A percentile compares a stretch with the other conserved stretches of the same genome.
Evolutionary conservation across 2,329 filamentous ascomycete genomes (phyloP).

Genomic region (Tolypocladium tundrense): DNA sequence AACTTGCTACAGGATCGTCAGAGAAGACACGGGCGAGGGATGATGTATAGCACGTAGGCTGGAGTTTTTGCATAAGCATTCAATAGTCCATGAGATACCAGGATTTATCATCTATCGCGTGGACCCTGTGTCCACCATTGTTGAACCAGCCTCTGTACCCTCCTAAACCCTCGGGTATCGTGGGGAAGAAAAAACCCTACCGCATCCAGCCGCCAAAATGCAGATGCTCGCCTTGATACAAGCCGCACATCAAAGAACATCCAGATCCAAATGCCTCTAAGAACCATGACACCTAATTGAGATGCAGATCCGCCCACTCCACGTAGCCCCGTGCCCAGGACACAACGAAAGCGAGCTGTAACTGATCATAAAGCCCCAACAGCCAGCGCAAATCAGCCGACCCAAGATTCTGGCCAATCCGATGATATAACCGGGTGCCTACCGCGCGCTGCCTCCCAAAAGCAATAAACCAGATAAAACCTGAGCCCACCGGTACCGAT

Average conservation of each 20-base stretch:
- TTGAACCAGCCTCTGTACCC: constrained; percentile 7
- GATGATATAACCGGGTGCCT: neutral
- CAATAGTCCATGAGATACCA: neutral
- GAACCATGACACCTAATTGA: constrained; percentile 7
- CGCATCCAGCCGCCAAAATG: constrained; percentile 16
- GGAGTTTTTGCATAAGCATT: neutral
- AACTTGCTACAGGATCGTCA: too few species aligned
- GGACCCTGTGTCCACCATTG: constrained; percentile 4
- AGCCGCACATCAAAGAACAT: constrained; percentile 13
- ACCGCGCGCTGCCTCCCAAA: neutral
- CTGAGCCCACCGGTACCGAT: constrained; percentile 4
- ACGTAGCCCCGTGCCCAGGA: constrained; percentile 4
- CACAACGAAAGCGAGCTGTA: neutral
- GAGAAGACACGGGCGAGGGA: too few species aligned
- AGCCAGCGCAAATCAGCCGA: neutral
- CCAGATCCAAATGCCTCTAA: constrained; percentile 11
- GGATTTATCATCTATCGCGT: neutral
- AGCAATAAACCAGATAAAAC: neutral
- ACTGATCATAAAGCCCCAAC: neutral
- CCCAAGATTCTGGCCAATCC: neutral
- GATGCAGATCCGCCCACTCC: constrained; percentile 6
- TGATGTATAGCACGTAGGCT: neutral
- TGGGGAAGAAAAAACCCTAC: constrained; percentile 14
- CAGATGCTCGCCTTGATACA: constrained; percentile 16
- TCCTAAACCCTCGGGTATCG: constrained; percentile 20